Evolutionary conservation across 768 basidiomycete genomes (phyloP), one percentile per base, ranked within the genome.

Genomic region (Leccinum incarnatum): DNA sequence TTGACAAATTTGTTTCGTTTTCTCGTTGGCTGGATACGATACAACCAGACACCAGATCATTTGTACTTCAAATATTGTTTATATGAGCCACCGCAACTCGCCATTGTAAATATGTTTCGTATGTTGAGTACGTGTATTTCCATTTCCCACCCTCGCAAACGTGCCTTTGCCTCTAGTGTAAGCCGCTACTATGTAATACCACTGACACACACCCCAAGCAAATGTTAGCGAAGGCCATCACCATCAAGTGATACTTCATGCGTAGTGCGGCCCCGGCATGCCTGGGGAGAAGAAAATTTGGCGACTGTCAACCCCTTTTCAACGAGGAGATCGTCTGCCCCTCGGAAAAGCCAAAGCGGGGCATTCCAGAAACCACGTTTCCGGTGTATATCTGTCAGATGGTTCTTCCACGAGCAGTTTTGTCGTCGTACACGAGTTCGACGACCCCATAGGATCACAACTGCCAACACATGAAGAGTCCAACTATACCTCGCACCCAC

Each of bases 261-360:
- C 50, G 19, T 30, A 53, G 51, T 51, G 14, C 37, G 36, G 48
- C 51, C 51, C 54, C 23, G 46, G 49, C 34, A 72, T 71, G 72
- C 56, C 63, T 27, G 55, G 45, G 54, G 68, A 72, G 63, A 73
- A 69, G 59, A 71, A 60, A 60, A 51, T 52, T 29, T 70, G 66
- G 71, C 56, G 50, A 59, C 29, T 72, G 34, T 48, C 57, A 27
- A 62, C 51, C 32, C 67, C 62, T 50, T 73, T 74, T 56, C 65
- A 45, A 45, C 42, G 63, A 59, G 60, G 42, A 53, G 57, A 53
- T 25, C 19, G 19, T 19, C 32, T 15, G 52, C 52, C 12, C 42
- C 42, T 45, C 51, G 45, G 14, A 17, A 56, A 60, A 1, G 23
- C 51, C 2, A 36, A 50, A 25, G 40, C 21, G 17, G 32, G 51